These are phyloP conservation scores for Apiotrichum domesticum DNA, from an alignment of 1,284 basidiomycete species.

Conservation along the genomic window DNA sequence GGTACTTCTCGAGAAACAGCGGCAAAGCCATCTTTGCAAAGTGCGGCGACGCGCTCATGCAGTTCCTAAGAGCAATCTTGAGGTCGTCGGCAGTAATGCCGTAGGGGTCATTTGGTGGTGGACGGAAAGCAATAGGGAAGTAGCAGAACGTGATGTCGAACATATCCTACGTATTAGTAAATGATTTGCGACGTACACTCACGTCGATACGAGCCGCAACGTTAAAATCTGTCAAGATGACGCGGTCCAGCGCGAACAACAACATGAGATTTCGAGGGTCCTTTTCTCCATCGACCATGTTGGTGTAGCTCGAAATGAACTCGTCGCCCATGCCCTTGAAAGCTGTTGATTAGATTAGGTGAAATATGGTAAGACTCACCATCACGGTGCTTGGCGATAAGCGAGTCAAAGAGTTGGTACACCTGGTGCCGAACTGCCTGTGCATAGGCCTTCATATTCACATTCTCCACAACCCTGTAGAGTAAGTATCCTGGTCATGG, in stretches of 20 bases:
- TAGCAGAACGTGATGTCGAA: constrained; percentile 98
- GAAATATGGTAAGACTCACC: constrained; percentile 49
- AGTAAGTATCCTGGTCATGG: not conserved
- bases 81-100: constrained; percentile 87
- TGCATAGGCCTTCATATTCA: constrained; percentile 73
- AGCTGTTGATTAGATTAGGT: constrained; percentile 45
- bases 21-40: constrained; percentile 83
- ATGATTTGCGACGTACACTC: constrained; percentile 23
- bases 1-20: constrained; percentile 86
- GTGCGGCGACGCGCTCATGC: constrained; percentile 69
- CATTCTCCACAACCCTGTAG: constrained; percentile 64
- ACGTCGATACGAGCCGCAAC: constrained; percentile 69
- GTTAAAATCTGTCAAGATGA: constrained; percentile 83
- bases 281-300: constrained; percentile 87
- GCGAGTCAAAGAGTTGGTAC: constrained; percentile 72
- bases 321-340: constrained; percentile 67
- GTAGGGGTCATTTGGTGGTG: constrained; percentile 90
- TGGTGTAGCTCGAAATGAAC: constrained; percentile 69
- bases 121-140: constrained; percentile 95
- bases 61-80: constrained; percentile 59
- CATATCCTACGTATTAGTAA: constrained; percentile 57
- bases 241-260: constrained; percentile 78
- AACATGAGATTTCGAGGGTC: constrained; percentile 91
- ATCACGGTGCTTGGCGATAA: constrained; percentile 67
- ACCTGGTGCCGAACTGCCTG: constrained; percentile 78